A percentile compares a stretch with the other conserved stretches of the same genome.
phyloP scores from a whole-genome alignment of 2,329 filamentous ascomycete species.

The Talaromyces sp. region DNA sequence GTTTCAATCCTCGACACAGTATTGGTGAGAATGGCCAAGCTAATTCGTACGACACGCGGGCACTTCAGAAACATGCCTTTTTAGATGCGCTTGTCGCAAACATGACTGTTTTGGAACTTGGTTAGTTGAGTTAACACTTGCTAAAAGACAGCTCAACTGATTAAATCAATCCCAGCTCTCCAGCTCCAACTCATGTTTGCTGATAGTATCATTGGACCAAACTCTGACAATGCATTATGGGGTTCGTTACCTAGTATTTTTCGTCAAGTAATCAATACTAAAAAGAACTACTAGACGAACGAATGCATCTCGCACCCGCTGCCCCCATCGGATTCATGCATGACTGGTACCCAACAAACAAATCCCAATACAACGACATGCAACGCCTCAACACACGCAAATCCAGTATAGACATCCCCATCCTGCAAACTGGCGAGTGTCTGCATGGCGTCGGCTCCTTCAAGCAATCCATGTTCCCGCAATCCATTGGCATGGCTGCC shows the following conservation, averaged over 20 bases:
- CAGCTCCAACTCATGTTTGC: constrained; percentile 43
- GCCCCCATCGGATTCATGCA: constrained; percentile 39
- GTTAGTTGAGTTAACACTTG: neutral
- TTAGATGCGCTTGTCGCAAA: neutral
- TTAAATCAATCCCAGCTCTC: constrained; percentile 18
- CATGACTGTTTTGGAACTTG: neutral
- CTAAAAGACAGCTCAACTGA: neutral
- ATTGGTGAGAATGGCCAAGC: neutral
- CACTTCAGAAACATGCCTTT: neutral
- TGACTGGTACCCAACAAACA: constrained; percentile 41
- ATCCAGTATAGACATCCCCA: constrained; percentile 34
- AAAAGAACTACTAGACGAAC: constrained; percentile 21
- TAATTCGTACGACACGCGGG: neutral
- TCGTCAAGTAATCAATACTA: neutral
- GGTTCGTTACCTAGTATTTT: constrained; percentile 12
- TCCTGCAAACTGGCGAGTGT: constrained; percentile 41
- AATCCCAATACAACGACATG: constrained; percentile 36
- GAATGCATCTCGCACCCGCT: constrained; percentile 31
- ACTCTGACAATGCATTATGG: constrained; percentile 35
- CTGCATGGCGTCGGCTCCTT: constrained; percentile 42
- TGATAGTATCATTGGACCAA: constrained; percentile 35
- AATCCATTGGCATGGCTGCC: constrained; percentile 37
- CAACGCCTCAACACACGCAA: constrained; percentile 35
- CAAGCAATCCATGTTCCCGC: constrained; percentile 43
- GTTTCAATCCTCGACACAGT: neutral